phyloP scores from a whole-genome alignment of 2,329 filamentous ascomycete species.

The Calycina herbarum region DNA sequence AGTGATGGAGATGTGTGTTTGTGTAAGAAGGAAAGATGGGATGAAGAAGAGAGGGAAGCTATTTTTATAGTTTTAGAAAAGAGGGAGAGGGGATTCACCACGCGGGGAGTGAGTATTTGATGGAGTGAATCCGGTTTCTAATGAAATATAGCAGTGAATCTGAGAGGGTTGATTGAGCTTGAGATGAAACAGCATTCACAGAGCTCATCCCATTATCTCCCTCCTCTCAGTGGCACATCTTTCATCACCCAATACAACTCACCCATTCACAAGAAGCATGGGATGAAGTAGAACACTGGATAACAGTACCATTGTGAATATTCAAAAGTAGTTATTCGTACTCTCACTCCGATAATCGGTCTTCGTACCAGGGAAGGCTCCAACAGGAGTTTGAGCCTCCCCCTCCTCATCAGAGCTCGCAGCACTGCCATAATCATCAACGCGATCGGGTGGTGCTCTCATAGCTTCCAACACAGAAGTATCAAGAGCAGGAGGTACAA shows the following conservation, averaged over 20 bases:
- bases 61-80: neutral
- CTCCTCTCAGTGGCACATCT: too few relatives aligned
- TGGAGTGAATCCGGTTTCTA: too few relatives aligned
- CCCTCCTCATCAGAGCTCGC: conserved; percentile 43
- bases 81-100: neutral
- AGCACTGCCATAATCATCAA: conserved; percentile 43
- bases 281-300: too few relatives aligned
- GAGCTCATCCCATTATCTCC: too few relatives aligned
- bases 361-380: conserved; percentile 52
- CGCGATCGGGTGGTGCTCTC: conserved; percentile 52
- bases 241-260: too few relatives aligned
- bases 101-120: neutral
- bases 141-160: too few relatives aligned
- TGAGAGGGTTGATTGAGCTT: too few relatives aligned
- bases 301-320: neutral
- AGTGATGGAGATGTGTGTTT: neutral
- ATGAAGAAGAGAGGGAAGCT: neutral
- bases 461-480: conserved; percentile 62
- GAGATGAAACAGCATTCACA: too few relatives aligned
- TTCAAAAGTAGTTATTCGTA: conserved; percentile 32
- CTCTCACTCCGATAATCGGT: conserved; percentile 40
- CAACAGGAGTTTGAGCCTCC: conserved; percentile 39
- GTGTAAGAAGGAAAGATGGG: neutral
- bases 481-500: conserved; percentile 64
- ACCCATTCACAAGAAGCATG: too few relatives aligned